A percentile compares a stretch with the other conserved stretches of the same genome.
These are phyloP conservation scores for Phytophthora citricola DNA, from an alignment of 352 stramenopile species.

Conservation along the genomic window DNA sequence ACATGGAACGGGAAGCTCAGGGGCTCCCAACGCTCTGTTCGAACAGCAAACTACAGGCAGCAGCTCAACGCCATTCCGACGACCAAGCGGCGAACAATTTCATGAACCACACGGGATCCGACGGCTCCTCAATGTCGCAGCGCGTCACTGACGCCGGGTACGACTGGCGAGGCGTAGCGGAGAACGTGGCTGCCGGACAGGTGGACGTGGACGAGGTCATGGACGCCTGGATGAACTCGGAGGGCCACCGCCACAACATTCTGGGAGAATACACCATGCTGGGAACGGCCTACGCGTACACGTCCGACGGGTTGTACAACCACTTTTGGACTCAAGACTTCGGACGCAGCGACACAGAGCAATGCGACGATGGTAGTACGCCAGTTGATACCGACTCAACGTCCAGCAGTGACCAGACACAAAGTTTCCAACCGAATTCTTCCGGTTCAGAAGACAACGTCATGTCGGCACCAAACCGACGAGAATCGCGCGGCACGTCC, in stretches of 20 bases:
- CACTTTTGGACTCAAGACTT: slow-evolving; percentile 77
- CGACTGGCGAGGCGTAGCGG: slow-evolving; percentile 48
- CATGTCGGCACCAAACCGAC: slow-evolving; percentile 21
- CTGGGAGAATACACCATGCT: slow-evolving; percentile 52
- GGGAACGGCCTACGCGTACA: slow-evolving; percentile 48
- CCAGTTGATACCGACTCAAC: not conserved
- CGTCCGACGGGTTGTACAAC: slow-evolving; percentile 28
- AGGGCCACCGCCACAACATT: slow-evolving; percentile 47
- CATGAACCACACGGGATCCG: slow-evolving; percentile 55
- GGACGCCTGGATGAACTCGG: slow-evolving; percentile 51
- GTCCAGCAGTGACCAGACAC: not conserved
- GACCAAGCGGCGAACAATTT: slow-evolving; percentile 56
- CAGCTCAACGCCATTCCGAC: slow-evolving; percentile 38
- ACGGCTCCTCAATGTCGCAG: slow-evolving; percentile 40
- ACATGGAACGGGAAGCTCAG: slow-evolving; percentile 45
- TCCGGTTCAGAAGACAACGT: slow-evolving; percentile 13
- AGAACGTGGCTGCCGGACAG: slow-evolving; percentile 55
- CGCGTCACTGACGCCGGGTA: slow-evolving; percentile 55
- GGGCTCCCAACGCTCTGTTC: slow-evolving; percentile 41
- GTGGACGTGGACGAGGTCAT: slow-evolving; percentile 44
- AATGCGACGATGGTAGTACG: slow-evolving; percentile 34
- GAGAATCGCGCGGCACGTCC: slow-evolving; percentile 8
- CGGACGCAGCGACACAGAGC: slow-evolving; percentile 38
- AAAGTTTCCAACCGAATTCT: slow-evolving; percentile 3
- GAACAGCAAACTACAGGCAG: slow-evolving; percentile 41